Evolutionary conservation across 1,284 basidiomycete genomes (phyloP), one percentile per base, ranked within the genome.

Genomic region (Boletus hoseneyae): DNA sequence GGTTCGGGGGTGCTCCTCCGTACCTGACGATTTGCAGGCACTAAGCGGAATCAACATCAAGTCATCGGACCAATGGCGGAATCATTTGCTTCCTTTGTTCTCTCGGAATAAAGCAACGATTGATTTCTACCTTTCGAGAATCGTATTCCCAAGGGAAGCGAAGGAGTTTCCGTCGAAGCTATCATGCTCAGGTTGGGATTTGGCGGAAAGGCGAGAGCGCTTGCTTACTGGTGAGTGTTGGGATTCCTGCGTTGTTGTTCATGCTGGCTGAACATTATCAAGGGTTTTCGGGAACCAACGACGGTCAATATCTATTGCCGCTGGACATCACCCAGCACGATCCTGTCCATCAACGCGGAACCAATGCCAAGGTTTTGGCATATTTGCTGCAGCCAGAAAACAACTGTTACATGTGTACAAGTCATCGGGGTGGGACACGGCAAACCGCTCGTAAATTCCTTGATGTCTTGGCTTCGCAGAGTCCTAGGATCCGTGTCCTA

Each of bases 171-270:
- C 68, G 0, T 52, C 59, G 4, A 81, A 78, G 50, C 54, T 82
- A 1, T 60, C 72, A 3, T 74, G 77, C 7, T 78, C 75, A 9
- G 73, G 71, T 0, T 82, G 80, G 79, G 79, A 82, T 63, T 59
- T 82, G 34, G 77, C 74, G 0, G 71, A 73, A 49, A 48, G 47
- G 5, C 73, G 64, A 44, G 41, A 42, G 0, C 64, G 71, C 30
- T 25, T 70, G 1, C 29, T 62, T 10, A 65, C 58, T 0, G 61
- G 61, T 65, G 15, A 46, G 61, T 43, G 32, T 8, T 23, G 7
- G n/a, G 15, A 33, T 8, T 7, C n/a, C 16, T 43, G 15, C 15
- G 33, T 34, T 16, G 15, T 10, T 13, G 15, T 12, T 7, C 33
- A 6, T 35, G 5, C 4, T 11, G 29, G 15, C 42, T 34, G 25